Evolutionary conservation across 352 stramenopile genomes (phyloP), one percentile per base, ranked within the genome.

Genomic region (Phytophthora boehmeriae): DNA sequence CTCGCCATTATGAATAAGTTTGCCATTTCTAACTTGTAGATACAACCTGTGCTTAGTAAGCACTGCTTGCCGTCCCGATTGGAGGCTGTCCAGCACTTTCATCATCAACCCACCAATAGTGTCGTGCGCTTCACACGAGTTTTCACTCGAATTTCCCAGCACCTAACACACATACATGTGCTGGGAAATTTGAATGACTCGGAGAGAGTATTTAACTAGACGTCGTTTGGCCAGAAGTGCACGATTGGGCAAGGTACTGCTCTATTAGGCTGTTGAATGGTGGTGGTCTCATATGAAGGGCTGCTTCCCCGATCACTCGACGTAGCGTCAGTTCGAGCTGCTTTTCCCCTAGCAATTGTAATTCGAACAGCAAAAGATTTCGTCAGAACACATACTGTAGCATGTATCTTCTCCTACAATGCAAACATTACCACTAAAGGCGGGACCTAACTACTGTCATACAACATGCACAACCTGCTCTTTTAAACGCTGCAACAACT

Each of bases 1-100:
- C n/a, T 13, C 43, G 53, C 53, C 53, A 61, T 28, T 61, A 41
- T 28, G 32, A 13, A 13, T 38, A 38, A 14, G 32, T 38, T 38
- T 38, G 32, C 13, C 13, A 14, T 13, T 13, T 38, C 13, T 38
- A 14, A 14, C 32, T 8, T 13, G 32, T 38, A 8, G 32, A 38
- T 38, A 38, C 13, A 8, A 38, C 13, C 8, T 13, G n/a, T n/a
- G n/a, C n/a, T n/a, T n/a, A n/a, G n/a, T n/a, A n/a, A n/a, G n/a
- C n/a, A n/a, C 8, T 38, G 32, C 32, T 38, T 13, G 13, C 32
- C 32, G 32, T 14, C 32, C 8, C 13, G 32, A 14, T 14, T 8
- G 32, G 32, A 14, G 32, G 13, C 32, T 38, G 32, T 8, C 32
- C 13, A 13, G 13, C 8, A 38, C 8, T 38, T 38, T 38, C 32